phyloP scores from a whole-genome alignment of 257 asterid species.

The Solanum rostratum region DNA sequence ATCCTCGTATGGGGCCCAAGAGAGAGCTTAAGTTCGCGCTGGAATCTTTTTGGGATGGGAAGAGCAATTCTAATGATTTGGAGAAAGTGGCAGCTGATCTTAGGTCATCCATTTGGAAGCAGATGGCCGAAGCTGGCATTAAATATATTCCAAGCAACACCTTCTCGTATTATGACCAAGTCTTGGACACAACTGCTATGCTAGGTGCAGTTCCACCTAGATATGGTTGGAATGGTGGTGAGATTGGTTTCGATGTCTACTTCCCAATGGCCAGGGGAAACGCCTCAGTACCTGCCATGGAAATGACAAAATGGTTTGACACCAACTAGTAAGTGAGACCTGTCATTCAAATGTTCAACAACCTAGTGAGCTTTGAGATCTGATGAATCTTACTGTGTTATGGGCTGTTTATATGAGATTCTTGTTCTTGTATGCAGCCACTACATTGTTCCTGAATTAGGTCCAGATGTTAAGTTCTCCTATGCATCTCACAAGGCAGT shows the following conservation, averaged over 20 bases:
- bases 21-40: slow-evolving; percentile 50
- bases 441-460: slow-evolving; percentile 24
- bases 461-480: slow-evolving; percentile 20
- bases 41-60: slow-evolving; percentile 53
- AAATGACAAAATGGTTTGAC: slow-evolving; percentile 48
- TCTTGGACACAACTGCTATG: slow-evolving; percentile 44
- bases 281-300: slow-evolving; percentile 40
- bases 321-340: slow-evolving; percentile 31
- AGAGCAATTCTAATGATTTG: slow-evolving; percentile 42
- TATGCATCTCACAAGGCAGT: slow-evolving; percentile 28
- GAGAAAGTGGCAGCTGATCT: slow-evolving; percentile 37
- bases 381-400: not conserved
- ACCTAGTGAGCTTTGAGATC: not conserved
- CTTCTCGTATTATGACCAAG: slow-evolving; percentile 43
- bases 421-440: slow-evolving; percentile 20
- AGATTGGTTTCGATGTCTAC: slow-evolving; percentile 35
- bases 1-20: slow-evolving; percentile 51
- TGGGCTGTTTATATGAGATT: not conserved
- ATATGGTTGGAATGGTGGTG: slow-evolving; percentile 41
- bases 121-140: slow-evolving; percentile 45
- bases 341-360: not conserved
- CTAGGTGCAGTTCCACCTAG: slow-evolving; percentile 47
- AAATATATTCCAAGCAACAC: slow-evolving; percentile 50
- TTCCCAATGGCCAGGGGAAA: slow-evolving; percentile 58
- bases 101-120: slow-evolving; percentile 50